Base-by-base conservation (phyloP, 148 eudicot genomes). In the Arctostaphylos glauca region DNA sequence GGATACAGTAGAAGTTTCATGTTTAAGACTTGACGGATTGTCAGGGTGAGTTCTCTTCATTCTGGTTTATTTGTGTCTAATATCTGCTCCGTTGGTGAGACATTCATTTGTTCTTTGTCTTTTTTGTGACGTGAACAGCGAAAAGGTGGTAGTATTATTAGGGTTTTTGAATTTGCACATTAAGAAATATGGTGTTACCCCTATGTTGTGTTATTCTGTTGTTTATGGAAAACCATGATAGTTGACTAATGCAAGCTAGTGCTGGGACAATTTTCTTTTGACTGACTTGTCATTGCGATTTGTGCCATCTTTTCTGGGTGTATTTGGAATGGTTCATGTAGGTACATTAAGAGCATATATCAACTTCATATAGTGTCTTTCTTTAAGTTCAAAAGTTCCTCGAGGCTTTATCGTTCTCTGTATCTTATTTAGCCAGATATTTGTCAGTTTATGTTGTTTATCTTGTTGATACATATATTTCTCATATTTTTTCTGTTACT, bases 1-100 rank as follows among this genome's bases (percentile, higher is more conserved):
- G 67, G 60, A 67, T 5, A 2, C 31, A 48, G 48, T 66, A 79
- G 68, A 19, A 43, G 13, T 67, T 16, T 10, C 59, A 15, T 52
- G 56, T 80, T 19, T 15, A 79, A 44, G 54, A 47, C 73, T 13
- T 79, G 53, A 80, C 48, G 48, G 82, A 50, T 55, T 43, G 6
- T 78, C 7, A 25, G 55, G 56, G 54, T 8, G 52, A 41, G 41
- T 53, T 9, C 38, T 48, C 50, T 19, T 25, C n/a, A 19, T 16
- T 53, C 14, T 9, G 16, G 38, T 66, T 46, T 15, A 7, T 67
- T 23, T 43, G 10, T 31, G 73, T 64, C 6, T 78, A 44, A 62
- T 9, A 46, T 73, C 58, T 50, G 46, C 41, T 75, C 55, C 64
- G 31, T 25, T 31, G 58, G 31, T 75, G 78, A 47, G 14, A 73